A percentile compares a stretch with the other conserved stretches of the same genome.
These are phyloP conservation scores for Xerocomellus dryophilus DNA, from an alignment of 768 basidiomycete species.

Conservation along the genomic window DNA sequence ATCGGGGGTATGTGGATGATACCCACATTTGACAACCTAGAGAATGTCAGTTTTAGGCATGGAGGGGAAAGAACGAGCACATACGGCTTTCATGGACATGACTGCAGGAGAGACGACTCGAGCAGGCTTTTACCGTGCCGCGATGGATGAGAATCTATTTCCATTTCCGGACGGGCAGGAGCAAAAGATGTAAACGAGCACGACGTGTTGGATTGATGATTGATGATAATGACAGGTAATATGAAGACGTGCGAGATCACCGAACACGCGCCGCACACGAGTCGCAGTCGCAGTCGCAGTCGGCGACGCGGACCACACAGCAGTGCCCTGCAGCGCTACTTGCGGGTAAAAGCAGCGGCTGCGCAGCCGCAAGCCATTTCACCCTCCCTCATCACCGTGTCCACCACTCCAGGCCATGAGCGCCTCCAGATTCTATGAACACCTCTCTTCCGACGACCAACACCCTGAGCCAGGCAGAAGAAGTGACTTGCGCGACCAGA, in stretches of 20 bases:
- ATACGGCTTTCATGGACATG: slow-evolving; percentile 78
- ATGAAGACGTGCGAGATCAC: neutral
- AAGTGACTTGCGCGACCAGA: slow-evolving; percentile 5
- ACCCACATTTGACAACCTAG: slow-evolving; percentile 62
- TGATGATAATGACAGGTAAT: too few relatives aligned
- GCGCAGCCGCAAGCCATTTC: slow-evolving; percentile 3
- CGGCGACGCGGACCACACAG: slow-evolving; percentile 1
- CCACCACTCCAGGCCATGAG: slow-evolving; percentile 18
- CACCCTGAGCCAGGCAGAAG: slow-evolving; percentile 8
- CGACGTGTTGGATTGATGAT: too few relatives aligned
- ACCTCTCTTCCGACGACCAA: slow-evolving; percentile 23
- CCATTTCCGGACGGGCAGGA: neutral
- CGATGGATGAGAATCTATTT: neutral
- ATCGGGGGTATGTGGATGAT: neutral
- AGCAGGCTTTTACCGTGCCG: too few relatives aligned
- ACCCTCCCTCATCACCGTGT: slow-evolving; percentile 13
- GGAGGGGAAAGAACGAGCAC: slow-evolving; percentile 22
- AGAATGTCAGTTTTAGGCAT: neutral
- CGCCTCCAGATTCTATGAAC: slow-evolving; percentile 31
- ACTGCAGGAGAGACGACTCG: neutral
- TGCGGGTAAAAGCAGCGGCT: slow-evolving; percentile 8
- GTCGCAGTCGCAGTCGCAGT: slow-evolving; percentile 1
- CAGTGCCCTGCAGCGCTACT: slow-evolving; percentile 10
- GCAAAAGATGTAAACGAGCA: too few relatives aligned
- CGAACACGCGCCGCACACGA: slow-evolving; percentile 22